Evolutionary conservation across 345 rosid species (phyloP).

Genomic region (Brassica napus): DNA sequence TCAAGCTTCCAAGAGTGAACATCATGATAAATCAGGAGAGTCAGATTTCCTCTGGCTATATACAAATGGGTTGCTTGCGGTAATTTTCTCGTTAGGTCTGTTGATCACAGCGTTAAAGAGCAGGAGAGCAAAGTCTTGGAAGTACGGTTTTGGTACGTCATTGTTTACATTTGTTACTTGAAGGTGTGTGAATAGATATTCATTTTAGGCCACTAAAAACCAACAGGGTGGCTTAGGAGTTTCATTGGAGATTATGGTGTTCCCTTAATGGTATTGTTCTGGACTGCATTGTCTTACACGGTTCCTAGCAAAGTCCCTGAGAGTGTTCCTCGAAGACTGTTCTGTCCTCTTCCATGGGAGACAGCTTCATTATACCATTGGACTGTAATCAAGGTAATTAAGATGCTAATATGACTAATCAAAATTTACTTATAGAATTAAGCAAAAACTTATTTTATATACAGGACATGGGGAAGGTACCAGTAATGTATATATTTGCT

Average conservation of each 20-base stretch:
- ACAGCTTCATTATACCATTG: conserved; percentile 66
- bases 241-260: conserved; percentile 81
- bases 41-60: conserved; percentile 60
- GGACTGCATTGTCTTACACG: conserved; percentile 62
- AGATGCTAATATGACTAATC: neutral
- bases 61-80: conserved; percentile 68
- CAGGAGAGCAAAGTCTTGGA: conserved; percentile 72
- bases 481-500: conserved; percentile 64
- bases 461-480: conserved; percentile 85
- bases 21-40: conserved; percentile 44
- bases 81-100: conserved; percentile 68
- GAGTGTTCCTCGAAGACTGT: conserved; percentile 72
- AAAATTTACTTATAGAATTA: neutral
- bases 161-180: neutral
- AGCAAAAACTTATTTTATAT: neutral
- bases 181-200: neutral
- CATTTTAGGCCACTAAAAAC: neutral
- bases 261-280: conserved; percentile 71
- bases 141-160: conserved; percentile 52
- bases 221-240: conserved; percentile 65
- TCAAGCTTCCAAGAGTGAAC: conserved; percentile 44
- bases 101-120: conserved; percentile 58
- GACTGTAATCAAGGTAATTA: conserved; percentile 71
- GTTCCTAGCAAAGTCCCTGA: conserved; percentile 48
- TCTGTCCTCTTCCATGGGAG: conserved; percentile 86